Evolutionary conservation across 1,284 basidiomycete species (phyloP), one percentile per base, ranked within the genome.

Genomic region (Ceratobasidium papillatum): DNA sequence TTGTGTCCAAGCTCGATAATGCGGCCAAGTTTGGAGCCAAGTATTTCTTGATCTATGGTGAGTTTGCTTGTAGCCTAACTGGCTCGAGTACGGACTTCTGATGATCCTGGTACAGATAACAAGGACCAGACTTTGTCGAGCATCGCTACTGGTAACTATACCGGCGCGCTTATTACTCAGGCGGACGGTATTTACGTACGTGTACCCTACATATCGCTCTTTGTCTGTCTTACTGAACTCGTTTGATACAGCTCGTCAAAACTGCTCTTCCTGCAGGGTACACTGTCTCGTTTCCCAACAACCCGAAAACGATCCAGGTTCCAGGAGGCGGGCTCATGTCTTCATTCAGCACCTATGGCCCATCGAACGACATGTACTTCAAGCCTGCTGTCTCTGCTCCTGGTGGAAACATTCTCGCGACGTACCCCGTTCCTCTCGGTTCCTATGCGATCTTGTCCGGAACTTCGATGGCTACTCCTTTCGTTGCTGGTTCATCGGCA

Each of bases 401-500:
- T 0, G 90, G 90, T 71, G 87, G 86, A 11, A 86, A 86, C 76
- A 90, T 91, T 72, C 82, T 90, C 22, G 90, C 86, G 22, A 89
- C 89, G 2, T 82, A 85, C 61, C 87, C 87, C 1, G 79, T 84
- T 47, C 82, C 81, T 47, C 79, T 84, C 5, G 87, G 56, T 51
- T 79, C 82, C 12, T 85, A 84, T 75, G 82, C 81, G 5, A 81
- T 87, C 63, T 77, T 81, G 52, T 88, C 85, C 25, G 88, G 86
- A 12, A 75, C 72, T 22, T 69, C 58, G 9, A 84, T 85, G 83
- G 84, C 85, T 2, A 84, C 84, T n/a, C 87, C 86, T 0, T 90
- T 88, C 74, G 83, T 89, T 63, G 88, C 91, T 2, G 92, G 91
- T 12, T 85, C 86, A 49, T 85, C 88, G 17, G 92, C 91, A 0